Percentiles rank a stretch among this genome's conserved stretches.
Conservation (phyloP, 768 basidiomycete species). For the Boletus sensibilis region DNA sequence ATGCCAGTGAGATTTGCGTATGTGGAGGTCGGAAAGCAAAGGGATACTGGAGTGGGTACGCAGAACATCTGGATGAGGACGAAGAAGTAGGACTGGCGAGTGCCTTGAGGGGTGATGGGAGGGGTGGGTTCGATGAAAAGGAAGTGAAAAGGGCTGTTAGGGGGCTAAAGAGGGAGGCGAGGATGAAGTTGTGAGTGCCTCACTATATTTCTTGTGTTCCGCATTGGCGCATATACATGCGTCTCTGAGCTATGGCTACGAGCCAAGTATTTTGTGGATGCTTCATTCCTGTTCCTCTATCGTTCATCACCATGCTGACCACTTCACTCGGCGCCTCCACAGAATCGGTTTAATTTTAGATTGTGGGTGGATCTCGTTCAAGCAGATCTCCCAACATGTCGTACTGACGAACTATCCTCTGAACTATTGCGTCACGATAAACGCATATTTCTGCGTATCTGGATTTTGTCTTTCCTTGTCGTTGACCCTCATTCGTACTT, state of each 20-base stretch:
- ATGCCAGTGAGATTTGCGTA: conserved; percentile 36
- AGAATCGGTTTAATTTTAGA: conserved; percentile 33
- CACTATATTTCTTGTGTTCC: not conserved
- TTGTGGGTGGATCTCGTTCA: conserved; percentile 17
- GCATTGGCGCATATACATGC: not conserved
- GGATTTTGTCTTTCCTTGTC: not conserved
- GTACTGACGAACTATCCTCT: conserved; percentile 7
- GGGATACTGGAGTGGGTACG: conserved; percentile 75
- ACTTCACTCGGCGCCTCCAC: not conserved
- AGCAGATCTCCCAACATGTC: not conserved
- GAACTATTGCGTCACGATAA: not conserved
- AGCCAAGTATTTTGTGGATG: not conserved
- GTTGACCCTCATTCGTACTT: conserved; percentile 8
- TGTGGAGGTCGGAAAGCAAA: conserved; percentile 63
- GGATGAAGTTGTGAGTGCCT: conserved; percentile 68
- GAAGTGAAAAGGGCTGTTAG: conserved; percentile 66
- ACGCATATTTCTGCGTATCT: not conserved
- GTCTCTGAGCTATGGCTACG: not conserved
- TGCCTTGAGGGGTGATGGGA: conserved; percentile 47
- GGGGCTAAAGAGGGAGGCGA: conserved; percentile 59
- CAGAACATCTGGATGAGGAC: conserved; percentile 45
- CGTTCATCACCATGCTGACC: conserved; percentile 7
- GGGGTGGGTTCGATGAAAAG: conserved; percentile 64
- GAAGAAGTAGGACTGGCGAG: conserved; percentile 43
- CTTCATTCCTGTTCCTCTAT: not conserved